Percentiles rank a stretch among this genome's conserved stretches.
Conservation (phyloP, 306 rosid genomes). For the Lablab purpureus region DNA sequence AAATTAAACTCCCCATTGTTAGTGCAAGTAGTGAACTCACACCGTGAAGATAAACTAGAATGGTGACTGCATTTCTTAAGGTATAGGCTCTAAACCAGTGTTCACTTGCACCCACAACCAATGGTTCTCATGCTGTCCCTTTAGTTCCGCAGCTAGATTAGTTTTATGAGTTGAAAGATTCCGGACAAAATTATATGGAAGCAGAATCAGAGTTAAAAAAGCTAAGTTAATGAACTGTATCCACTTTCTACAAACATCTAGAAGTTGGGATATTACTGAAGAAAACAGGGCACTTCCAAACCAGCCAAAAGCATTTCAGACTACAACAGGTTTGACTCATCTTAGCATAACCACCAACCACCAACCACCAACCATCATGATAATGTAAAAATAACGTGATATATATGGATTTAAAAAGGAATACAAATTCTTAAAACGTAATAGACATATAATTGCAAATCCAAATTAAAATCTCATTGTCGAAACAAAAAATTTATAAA, state of each 20-base stretch:
- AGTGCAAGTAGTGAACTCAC: not conserved
- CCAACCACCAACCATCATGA: constrained; percentile 1
- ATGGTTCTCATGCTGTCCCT: constrained; percentile 5
- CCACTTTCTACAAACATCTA: not conserved
- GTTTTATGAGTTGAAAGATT: constrained; percentile 13
- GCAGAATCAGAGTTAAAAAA: constrained; percentile 4
- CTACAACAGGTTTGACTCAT: not conserved
- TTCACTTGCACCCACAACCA: not conserved
- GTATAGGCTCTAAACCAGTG: not conserved
- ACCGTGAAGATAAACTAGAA: constrained; percentile 15
- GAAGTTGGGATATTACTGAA: constrained; percentile 6
- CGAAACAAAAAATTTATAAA: too few relatives aligned
- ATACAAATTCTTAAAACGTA: too few relatives aligned
- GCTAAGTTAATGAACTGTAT: not conserved
- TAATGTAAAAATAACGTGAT: too few relatives aligned
- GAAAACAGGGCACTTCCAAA: constrained; percentile 2
- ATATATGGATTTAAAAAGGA: too few relatives aligned
- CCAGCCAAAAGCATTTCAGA: not conserved
- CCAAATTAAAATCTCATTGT: too few relatives aligned
- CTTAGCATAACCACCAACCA: constrained; percentile 4
- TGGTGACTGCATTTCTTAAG: constrained; percentile 21
- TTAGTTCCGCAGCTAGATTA: not conserved
- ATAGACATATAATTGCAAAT: too few relatives aligned
- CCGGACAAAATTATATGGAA: not conserved
- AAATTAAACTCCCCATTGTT: constrained; percentile 19